Evolutionary conservation across 1,284 basidiomycete species (phyloP).

Genomic region (Ceratobasidium theobromae): DNA sequence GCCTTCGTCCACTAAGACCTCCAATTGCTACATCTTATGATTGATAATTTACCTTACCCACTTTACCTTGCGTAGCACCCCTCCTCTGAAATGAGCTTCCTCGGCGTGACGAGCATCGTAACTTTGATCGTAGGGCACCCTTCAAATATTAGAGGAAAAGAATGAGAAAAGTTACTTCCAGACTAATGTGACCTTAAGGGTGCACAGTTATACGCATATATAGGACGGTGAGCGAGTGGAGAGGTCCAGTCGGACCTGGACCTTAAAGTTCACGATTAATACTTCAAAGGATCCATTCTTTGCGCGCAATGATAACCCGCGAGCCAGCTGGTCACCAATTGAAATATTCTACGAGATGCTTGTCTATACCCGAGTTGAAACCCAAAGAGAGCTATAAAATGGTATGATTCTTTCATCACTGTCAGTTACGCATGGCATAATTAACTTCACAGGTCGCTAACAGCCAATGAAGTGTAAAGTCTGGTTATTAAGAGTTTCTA

Average conservation of each 20-base stretch:
- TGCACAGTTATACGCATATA: neutral
- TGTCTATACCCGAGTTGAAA: neutral
- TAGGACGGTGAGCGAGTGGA: too few species aligned
- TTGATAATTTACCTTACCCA: too few species aligned
- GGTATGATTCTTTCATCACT: conserved; percentile 3
- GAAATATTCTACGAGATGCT: conserved; percentile 43
- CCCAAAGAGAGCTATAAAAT: conserved; percentile 46
- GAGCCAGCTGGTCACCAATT: conserved; percentile 42
- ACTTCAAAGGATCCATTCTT: conserved; percentile 35
- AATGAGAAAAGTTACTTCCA: neutral
- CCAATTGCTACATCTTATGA: too few species aligned
- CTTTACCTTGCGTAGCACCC: too few species aligned
- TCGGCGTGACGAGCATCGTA: too few species aligned
- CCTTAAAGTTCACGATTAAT: conserved; percentile 9
- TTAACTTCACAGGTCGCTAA: conserved; percentile 16
- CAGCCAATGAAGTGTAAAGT: neutral
- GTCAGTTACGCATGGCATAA: conserved; percentile 14
- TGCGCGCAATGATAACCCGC: conserved; percentile 32
- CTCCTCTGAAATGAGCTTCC: too few species aligned
- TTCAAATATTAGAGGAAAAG: neutral
- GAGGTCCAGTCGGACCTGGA: too few species aligned
- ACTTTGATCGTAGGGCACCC: too few species aligned
- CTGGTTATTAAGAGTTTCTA: too few species aligned
- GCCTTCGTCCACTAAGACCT: too few species aligned
- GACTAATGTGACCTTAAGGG: neutral